Percentiles rank a stretch among this genome's conserved stretches.
These are phyloP conservation scores for Nothophytophthora sp. DNA, from an alignment of 352 stramenopile species.

Conservation along the genomic window DNA sequence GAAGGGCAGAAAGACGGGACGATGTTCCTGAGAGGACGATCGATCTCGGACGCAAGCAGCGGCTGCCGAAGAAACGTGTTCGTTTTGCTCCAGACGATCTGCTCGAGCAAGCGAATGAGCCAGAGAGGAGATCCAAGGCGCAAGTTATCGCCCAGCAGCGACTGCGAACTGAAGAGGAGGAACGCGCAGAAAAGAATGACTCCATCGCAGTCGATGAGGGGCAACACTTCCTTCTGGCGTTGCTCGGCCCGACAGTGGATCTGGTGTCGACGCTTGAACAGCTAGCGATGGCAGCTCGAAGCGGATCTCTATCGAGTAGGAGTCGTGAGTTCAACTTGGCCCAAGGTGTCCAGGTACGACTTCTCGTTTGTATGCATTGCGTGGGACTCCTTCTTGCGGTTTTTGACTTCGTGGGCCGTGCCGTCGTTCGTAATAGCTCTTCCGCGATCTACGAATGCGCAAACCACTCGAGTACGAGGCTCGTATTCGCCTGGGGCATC, in stretches of 20 bases:
- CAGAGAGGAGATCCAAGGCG: too few species aligned
- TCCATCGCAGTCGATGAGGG: constrained; percentile 30
- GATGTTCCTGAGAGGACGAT: background rate
- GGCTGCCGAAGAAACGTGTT: background rate
- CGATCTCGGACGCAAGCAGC: background rate
- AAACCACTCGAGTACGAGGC: constrained; percentile 20
- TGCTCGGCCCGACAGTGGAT: constrained; percentile 63
- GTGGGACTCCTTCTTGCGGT: constrained; percentile 3
- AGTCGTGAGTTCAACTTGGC: constrained; percentile 64
- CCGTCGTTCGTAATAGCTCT: constrained; percentile 41
- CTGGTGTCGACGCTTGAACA: constrained; percentile 52
- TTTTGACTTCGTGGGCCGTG: too few species aligned
- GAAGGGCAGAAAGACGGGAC: background rate
- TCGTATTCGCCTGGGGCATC: constrained; percentile 40
- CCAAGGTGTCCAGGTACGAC: constrained; percentile 48
- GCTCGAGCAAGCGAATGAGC: too few species aligned
- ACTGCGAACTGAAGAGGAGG: background rate
- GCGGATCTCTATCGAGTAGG: constrained; percentile 41
- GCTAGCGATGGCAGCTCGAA: constrained; percentile 41
- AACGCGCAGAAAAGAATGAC: constrained; percentile 4
- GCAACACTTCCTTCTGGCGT: constrained; percentile 43
- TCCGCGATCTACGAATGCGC: constrained; percentile 31
- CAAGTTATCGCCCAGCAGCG: too few species aligned
- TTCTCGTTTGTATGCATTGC: background rate
- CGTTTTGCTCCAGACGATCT: background rate